Percentiles rank a stretch among this genome's conserved stretches.
phyloP scores from a whole-genome alignment of 306 rosid genomes.

The Bauhinia variegata region DNA sequence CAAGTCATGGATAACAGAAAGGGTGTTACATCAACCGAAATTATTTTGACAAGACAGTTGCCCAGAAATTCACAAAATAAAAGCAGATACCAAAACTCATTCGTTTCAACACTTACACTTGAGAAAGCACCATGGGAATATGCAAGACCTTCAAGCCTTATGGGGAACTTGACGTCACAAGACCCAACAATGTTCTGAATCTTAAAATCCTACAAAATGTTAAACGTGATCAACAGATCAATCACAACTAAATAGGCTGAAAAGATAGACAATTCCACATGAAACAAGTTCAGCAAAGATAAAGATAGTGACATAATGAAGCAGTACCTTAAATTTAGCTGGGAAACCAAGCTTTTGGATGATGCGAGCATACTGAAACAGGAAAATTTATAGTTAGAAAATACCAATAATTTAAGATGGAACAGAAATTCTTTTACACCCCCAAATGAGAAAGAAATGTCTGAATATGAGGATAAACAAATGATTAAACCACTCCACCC shows the following conservation, averaged over 20 bases:
- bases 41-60: conserved; percentile 6
- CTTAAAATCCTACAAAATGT: conserved; percentile 59
- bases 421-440: not conserved
- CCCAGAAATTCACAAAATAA: not conserved
- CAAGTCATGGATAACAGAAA: not conserved
- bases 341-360: conserved; percentile 91
- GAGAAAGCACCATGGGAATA: conserved; percentile 92
- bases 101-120: conserved; percentile 59
- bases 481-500: not conserved
- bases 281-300: conserved; percentile 16
- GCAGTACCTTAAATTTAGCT: conserved; percentile 77
- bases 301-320: not conserved
- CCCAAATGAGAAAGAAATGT: not conserved
- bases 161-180: conserved; percentile 92
- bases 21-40: not conserved
- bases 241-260: not conserved
- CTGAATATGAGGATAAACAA: not conserved
- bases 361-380: conserved; percentile 86
- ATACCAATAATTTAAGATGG: not conserved
- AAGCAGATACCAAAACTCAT: not conserved
- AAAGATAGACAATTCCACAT: not conserved
- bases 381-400: conserved; percentile 32
- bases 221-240: conserved; percentile 7
- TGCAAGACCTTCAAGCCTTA: conserved; percentile 90
- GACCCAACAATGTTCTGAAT: conserved; percentile 95